These are phyloP conservation scores for Colletotrichum gigasporum DNA, from an alignment of 2,329 filamentous ascomycete species.

Conservation along the genomic window DNA sequence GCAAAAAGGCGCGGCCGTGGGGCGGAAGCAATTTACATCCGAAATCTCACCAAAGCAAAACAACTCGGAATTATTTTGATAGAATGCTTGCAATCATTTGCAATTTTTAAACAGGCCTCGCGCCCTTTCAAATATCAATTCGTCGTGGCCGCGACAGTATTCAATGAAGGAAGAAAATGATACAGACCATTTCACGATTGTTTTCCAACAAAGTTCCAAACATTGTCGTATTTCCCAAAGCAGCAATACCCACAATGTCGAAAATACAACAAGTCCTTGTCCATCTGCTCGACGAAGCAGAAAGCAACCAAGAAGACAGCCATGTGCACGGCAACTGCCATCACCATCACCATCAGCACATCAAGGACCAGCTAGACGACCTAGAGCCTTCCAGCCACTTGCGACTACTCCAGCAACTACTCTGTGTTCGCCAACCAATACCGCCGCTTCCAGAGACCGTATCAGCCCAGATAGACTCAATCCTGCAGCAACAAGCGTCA, in stretches of 20 bases:
- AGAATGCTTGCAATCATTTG: neutral
- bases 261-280: neutral
- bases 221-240: neutral
- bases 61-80: constrained; percentile 9
- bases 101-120: neutral
- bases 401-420: constrained; percentile 34
- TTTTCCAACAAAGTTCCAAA: neutral
- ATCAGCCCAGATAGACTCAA: constrained; percentile 32
- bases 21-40: constrained; percentile 19
- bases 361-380: constrained; percentile 23
- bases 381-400: constrained; percentile 23
- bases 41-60: neutral
- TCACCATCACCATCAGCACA: constrained; percentile 5
- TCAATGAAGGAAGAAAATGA: too few species aligned
- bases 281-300: constrained; percentile 3
- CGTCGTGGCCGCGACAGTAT: neutral
- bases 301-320: neutral
- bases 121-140: neutral
- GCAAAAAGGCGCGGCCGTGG: neutral
- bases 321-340: neutral
- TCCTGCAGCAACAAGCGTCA: constrained; percentile 11
- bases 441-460: constrained; percentile 33
- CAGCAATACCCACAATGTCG: neutral
- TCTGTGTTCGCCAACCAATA: constrained; percentile 38
- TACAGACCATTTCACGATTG: neutral